Evolutionary conservation across 108 stramenopile genomes (phyloP).

Genomic region (Nitzschia palea): DNA sequence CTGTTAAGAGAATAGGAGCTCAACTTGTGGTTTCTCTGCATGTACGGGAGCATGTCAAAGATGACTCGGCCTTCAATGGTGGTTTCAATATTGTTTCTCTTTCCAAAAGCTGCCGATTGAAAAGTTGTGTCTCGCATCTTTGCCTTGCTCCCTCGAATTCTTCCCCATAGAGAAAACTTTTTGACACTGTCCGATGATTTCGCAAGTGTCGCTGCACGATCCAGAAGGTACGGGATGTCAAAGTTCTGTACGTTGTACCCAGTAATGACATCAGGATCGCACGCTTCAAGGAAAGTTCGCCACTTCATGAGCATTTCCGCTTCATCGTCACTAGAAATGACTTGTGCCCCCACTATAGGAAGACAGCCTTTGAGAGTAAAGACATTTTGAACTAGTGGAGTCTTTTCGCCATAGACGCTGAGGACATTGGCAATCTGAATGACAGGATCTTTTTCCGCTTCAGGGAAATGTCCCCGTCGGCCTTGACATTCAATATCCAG

Average conservation of each 20-base stretch:
- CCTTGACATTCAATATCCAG: constrained; percentile 99
- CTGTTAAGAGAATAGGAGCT: constrained; percentile 96
- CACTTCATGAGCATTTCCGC: constrained; percentile 93
- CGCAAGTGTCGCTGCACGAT: constrained; percentile 87
- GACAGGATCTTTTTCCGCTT: constrained; percentile 98
- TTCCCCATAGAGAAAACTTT: constrained; percentile 87
- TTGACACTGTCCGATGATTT: constrained; percentile 30
- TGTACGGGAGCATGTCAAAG: constrained; percentile 99
- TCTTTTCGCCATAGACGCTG: constrained; percentile 84
- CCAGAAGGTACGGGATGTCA: constrained; percentile 97
- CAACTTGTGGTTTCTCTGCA: constrained; percentile 99
- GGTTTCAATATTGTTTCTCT: constrained; percentile 94
- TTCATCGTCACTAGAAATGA: constrained; percentile 92
- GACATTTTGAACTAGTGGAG: constrained; percentile 90
- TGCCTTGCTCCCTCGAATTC: constrained; percentile 78
- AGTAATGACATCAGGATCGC: constrained; percentile 98
- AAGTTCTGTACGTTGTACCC: constrained; percentile 95
- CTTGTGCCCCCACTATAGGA: constrained; percentile 98
- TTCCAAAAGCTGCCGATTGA: constrained; percentile 95
- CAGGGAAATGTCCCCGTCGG: constrained; percentile 95
- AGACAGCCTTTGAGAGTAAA: constrained; percentile 96
- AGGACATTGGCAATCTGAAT: constrained; percentile 99
- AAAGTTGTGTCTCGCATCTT: constrained; percentile 96
- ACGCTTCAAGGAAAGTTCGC: constrained; percentile 85
- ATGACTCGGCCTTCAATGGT: constrained; percentile 96